phyloP scores from a whole-genome alignment of 108 stramenopile genomes.

The Cylindrotheca closterium region DNA sequence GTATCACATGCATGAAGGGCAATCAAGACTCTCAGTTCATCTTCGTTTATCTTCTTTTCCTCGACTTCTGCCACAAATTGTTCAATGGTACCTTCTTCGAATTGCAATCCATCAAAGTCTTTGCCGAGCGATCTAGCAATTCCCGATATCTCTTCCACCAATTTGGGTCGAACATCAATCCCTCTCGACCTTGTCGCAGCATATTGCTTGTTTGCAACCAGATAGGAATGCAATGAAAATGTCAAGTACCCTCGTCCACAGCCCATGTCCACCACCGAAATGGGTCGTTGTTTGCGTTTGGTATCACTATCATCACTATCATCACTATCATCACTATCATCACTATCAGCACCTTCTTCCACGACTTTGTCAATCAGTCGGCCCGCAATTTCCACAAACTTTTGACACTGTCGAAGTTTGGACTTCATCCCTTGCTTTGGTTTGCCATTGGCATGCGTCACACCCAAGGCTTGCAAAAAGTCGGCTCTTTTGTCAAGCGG shows the following conservation, averaged over 20 bases:
- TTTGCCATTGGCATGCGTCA: slow-evolving; percentile 60
- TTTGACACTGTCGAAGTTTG: slow-evolving; percentile 70
- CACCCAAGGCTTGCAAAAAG: slow-evolving; percentile 63
- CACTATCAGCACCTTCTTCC: too few species aligned
- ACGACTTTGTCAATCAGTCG: slow-evolving; percentile 24
- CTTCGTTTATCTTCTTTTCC: slow-evolving; percentile 7
- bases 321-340: too few species aligned
- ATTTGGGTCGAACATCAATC: slow-evolving; percentile 76
- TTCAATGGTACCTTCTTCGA: slow-evolving; percentile 70
- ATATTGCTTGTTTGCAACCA: slow-evolving; percentile 48
- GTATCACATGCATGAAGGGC: slow-evolving; percentile 93
- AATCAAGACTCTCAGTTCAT: slow-evolving; percentile 59
- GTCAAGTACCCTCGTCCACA: slow-evolving; percentile 80
- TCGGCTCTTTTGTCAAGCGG: slow-evolving; percentile 45
- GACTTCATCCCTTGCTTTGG: slow-evolving; percentile 65
- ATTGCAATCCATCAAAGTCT: slow-evolving; percentile 53
- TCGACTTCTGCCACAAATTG: slow-evolving; percentile 18
- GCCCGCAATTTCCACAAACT: slow-evolving; percentile 82
- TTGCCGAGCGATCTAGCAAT: slow-evolving; percentile 58
- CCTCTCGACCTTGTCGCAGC: slow-evolving; percentile 48
- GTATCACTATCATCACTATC: too few species aligned
- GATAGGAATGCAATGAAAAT: slow-evolving; percentile 74
- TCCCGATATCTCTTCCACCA: slow-evolving; percentile 67
- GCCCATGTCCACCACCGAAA: slow-evolving; percentile 74
- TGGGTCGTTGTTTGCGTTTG: slow-evolving; percentile 6